Percentiles rank a stretch among this genome's conserved stretches.
Evolutionary conservation across 2,329 filamentous ascomycete genomes (phyloP).

Genomic region (Septoria linicola): DNA sequence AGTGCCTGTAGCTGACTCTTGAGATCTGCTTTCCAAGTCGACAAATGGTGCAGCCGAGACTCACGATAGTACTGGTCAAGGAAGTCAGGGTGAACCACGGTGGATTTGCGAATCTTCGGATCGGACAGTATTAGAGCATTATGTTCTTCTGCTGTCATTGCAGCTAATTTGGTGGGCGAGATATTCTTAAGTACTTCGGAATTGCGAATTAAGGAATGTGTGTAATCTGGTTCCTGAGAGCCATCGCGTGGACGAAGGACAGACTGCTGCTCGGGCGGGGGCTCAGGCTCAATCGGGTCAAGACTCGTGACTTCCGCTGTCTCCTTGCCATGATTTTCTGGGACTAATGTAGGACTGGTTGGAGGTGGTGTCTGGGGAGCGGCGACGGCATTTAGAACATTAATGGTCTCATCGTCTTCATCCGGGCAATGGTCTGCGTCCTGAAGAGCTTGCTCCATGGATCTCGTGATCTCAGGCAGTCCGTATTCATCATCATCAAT

Average conservation of each 20-base stretch:
- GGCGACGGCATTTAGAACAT: neutral
- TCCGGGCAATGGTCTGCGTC: constrained; percentile 17
- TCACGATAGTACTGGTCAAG: constrained; percentile 93
- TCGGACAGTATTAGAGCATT: constrained; percentile 83
- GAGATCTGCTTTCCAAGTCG: constrained; percentile 92
- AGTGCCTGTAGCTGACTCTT: constrained; percentile 84
- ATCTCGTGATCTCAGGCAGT: constrained; percentile 36
- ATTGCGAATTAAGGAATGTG: constrained; percentile 34
- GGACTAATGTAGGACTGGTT: constrained; percentile 15
- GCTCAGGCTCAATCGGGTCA: neutral
- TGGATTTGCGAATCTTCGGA: constrained; percentile 81
- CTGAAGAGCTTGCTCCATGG: constrained; percentile 36
- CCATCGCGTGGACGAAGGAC: constrained; percentile 31
- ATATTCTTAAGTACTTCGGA: constrained; percentile 32
- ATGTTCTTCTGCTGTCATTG: constrained; percentile 84
- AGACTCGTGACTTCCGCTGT: constrained; percentile 1
- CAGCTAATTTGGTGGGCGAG: constrained; percentile 40
- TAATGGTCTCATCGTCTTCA: neutral
- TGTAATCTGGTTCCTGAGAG: constrained; percentile 38
- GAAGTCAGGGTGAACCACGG: constrained; percentile 89
- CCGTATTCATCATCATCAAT: constrained; percentile 33
- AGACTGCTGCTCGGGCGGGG: neutral
- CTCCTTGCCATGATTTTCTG: constrained; percentile 9
- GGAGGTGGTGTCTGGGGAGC: constrained; percentile 25
- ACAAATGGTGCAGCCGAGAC: constrained; percentile 90